Evolutionary conservation across 306 rosid genomes (phyloP).

Genomic region (Prunus campanulata): DNA sequence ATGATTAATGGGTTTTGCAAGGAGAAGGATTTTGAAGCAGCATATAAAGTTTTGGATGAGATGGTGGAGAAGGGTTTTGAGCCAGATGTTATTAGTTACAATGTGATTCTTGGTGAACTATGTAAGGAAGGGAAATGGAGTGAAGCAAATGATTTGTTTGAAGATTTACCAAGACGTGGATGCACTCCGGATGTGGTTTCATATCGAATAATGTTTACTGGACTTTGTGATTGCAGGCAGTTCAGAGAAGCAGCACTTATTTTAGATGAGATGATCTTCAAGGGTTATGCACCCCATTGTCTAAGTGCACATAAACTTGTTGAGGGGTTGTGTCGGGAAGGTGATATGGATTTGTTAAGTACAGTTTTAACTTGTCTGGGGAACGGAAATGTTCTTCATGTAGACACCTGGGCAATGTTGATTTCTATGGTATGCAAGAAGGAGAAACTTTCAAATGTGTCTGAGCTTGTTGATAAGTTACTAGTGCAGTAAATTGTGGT

Average conservation of each 20-base stretch:
- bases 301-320: constrained; percentile 41
- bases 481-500: constrained; percentile 16
- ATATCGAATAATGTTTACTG: constrained; percentile 58
- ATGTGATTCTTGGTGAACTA: constrained; percentile 51
- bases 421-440: constrained; percentile 43
- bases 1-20: constrained; percentile 64
- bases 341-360: constrained; percentile 40
- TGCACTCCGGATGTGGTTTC: constrained; percentile 55
- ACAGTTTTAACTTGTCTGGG: constrained; percentile 40
- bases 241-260: constrained; percentile 55
- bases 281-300: constrained; percentile 45
- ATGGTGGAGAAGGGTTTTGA: constrained; percentile 45
- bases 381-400: constrained; percentile 33
- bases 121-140: constrained; percentile 60
- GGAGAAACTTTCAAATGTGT: constrained; percentile 30
- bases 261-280: constrained; percentile 74
- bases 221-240: constrained; percentile 47
- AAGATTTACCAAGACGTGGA: constrained; percentile 60
- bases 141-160: constrained; percentile 66
- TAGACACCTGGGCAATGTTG: constrained; percentile 38
- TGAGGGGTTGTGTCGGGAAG: constrained; percentile 35
- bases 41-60: constrained; percentile 53
- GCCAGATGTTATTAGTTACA: constrained; percentile 62
- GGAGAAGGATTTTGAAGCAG: constrained; percentile 53
- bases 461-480: constrained; percentile 38